These are phyloP conservation scores for Heterobasidion occidentale DNA, from an alignment of 1,284 basidiomycete species.

Conservation along the genomic window DNA sequence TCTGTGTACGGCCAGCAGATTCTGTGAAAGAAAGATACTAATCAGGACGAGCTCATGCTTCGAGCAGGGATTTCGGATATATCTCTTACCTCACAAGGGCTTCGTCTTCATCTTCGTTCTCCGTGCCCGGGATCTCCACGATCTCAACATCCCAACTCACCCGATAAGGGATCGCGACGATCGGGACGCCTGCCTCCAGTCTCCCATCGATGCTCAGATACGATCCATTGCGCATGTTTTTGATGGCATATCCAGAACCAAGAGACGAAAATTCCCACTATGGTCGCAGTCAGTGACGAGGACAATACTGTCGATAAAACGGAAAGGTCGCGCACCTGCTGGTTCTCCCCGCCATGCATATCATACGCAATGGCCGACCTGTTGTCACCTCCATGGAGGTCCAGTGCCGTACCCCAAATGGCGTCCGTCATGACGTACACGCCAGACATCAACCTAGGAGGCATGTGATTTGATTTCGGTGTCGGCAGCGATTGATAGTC, in stretches of 20 bases:
- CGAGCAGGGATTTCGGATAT: no score
- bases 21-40: background rate
- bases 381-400: constrained; percentile 10
- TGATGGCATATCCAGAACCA: constrained; percentile 11
- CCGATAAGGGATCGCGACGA: constrained; percentile 9
- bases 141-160: constrained; percentile 13
- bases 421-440: constrained; percentile 10
- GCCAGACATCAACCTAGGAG: constrained; percentile 7
- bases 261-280: constrained; percentile 13
- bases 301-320: background rate
- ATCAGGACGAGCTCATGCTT: background rate
- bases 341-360: constrained; percentile 13
- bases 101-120: constrained; percentile 7
- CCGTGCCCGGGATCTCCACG: constrained; percentile 3
- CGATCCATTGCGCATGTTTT: constrained; percentile 4
- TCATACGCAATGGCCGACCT: constrained; percentile 11
- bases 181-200: background rate
- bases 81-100: constrained; percentile 7
- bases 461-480: no score
- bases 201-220: constrained; percentile 9
- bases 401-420: constrained; percentile 12
- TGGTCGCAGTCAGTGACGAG: background rate
- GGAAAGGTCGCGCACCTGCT: constrained; percentile 8
- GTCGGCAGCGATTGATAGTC: no score
- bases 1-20: background rate